Evolutionary conservation across 2,329 filamentous ascomycete species (phyloP).

Genomic region (Myriangium duriaei): DNA sequence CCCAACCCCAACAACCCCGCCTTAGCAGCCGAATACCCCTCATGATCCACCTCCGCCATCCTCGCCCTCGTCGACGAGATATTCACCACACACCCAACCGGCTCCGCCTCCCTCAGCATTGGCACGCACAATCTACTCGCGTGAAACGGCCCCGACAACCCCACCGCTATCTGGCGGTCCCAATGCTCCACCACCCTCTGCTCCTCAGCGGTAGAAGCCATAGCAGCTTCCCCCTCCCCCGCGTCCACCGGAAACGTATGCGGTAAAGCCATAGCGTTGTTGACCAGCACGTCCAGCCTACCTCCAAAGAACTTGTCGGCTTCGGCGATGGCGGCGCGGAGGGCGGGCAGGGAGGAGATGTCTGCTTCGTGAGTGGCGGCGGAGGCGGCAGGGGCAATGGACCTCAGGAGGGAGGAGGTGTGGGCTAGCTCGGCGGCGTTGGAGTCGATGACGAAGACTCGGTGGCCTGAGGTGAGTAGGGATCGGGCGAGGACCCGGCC

Average conservation of each 20-base stretch:
- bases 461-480: slow-evolving; percentile 25
- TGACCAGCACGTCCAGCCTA: slow-evolving; percentile 30
- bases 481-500: slow-evolving; percentile 26
- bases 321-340: slow-evolving; percentile 19
- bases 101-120: slow-evolving; percentile 14
- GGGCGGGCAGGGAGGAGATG: slow-evolving; percentile 20
- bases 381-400: slow-evolving; percentile 2
- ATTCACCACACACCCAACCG: slow-evolving; percentile 27
- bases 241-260: slow-evolving; percentile 8
- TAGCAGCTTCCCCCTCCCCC: slow-evolving; percentile 3
- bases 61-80: slow-evolving; percentile 39
- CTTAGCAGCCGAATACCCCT: slow-evolving; percentile 39
- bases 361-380: slow-evolving; percentile 14
- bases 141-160: slow-evolving; percentile 24
- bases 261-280: slow-evolving; percentile 24
- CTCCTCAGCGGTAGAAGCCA: too few relatives aligned
- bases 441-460: slow-evolving; percentile 30
- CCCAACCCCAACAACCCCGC: slow-evolving; percentile 39
- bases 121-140: slow-evolving; percentile 14
- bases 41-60: slow-evolving; percentile 38
- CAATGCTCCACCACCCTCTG: slow-evolving; percentile 11
- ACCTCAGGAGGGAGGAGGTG: slow-evolving; percentile 20
- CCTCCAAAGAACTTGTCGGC: slow-evolving; percentile 25
- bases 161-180: slow-evolving; percentile 12
- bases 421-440: slow-evolving; percentile 28